These are phyloP conservation scores for Leptographium wingfieldii DNA, from an alignment of 2,329 filamentous ascomycete genomes.

Conservation along the genomic window DNA sequence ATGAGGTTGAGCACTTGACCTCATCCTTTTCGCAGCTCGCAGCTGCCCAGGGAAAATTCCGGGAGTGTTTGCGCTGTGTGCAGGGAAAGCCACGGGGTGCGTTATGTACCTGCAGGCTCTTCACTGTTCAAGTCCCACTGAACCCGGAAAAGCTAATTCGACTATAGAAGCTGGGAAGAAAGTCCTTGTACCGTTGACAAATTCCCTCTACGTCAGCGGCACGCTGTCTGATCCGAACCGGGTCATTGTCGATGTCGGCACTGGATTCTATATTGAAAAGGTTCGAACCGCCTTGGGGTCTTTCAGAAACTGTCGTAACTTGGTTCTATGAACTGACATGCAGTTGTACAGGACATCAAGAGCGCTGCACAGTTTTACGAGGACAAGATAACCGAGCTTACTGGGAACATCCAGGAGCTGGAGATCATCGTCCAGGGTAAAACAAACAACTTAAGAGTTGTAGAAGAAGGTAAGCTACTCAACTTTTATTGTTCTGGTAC, in stretches of 20 bases:
- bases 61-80: constrained; percentile 75
- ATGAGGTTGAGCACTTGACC: constrained; percentile 90
- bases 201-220: constrained; percentile 86
- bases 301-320: neutral
- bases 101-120: neutral
- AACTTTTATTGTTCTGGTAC: neutral
- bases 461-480: constrained; percentile 62
- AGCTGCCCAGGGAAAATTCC: constrained; percentile 81
- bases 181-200: constrained; percentile 87
- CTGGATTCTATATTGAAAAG: constrained; percentile 93
- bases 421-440: constrained; percentile 53
- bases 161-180: constrained; percentile 24
- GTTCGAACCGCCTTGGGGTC: constrained; percentile 24
- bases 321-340: neutral
- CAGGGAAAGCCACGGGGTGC: constrained; percentile 21
- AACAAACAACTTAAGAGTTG: constrained; percentile 68
- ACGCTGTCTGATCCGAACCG: constrained; percentile 59
- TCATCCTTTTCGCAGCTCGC: constrained; percentile 82
- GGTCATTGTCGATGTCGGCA: constrained; percentile 85
- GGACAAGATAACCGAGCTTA: constrained; percentile 39
- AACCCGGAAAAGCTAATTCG: neutral
- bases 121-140: neutral
- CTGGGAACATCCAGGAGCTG: constrained; percentile 41
- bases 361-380: constrained; percentile 45
- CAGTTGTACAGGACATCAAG: constrained; percentile 30